A percentile compares a stretch with the other conserved stretches of the same genome.
Evolutionary conservation across 1,284 basidiomycete genomes (phyloP).

Genomic region (Neolentinus lepideus): DNA sequence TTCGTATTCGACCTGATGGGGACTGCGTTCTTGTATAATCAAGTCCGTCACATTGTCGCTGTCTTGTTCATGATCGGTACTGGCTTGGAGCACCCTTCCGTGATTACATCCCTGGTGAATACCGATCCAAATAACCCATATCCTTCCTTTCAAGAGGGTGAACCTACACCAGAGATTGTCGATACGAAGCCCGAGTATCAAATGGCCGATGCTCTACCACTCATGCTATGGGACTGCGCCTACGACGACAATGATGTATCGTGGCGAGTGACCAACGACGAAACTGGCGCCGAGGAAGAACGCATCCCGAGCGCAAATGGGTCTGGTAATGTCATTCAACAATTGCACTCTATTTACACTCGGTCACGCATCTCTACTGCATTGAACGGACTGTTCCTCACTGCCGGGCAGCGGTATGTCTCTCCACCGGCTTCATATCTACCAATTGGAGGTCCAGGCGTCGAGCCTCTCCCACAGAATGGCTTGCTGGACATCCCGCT

Average conservation of each 20-base stretch:
- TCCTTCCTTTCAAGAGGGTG: conserved; percentile 23
- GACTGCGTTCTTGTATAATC: conserved; percentile 92
- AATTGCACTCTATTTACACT: conserved; percentile 49
- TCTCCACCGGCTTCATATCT: conserved; percentile 25
- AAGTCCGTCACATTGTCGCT: conserved; percentile 95
- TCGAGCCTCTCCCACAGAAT: neutral
- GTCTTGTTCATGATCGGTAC: conserved; percentile 87
- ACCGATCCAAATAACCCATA: conserved; percentile 31
- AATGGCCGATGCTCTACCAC: conserved; percentile 88
- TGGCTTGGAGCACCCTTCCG: conserved; percentile 66
- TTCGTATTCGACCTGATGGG: conserved; percentile 87
- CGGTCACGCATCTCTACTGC: conserved; percentile 52
- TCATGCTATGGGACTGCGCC: conserved; percentile 90
- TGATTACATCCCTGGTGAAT: conserved; percentile 77
- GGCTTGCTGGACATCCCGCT: conserved; percentile 51
- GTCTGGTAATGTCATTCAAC: conserved; percentile 38
- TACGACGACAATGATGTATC: conserved; percentile 62
- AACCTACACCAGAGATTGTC: conserved; percentile 39
- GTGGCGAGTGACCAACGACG: conserved; percentile 64
- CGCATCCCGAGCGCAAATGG: conserved; percentile 16
- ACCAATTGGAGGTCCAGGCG: conserved; percentile 19
- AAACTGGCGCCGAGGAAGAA: conserved; percentile 21
- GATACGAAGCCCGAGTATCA: conserved; percentile 82
- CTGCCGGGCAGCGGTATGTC: conserved; percentile 44
- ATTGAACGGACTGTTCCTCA: conserved; percentile 58